These are phyloP conservation scores for Westerdykella ornata DNA, from an alignment of 2,329 filamentous ascomycete species.

Conservation along the genomic window DNA sequence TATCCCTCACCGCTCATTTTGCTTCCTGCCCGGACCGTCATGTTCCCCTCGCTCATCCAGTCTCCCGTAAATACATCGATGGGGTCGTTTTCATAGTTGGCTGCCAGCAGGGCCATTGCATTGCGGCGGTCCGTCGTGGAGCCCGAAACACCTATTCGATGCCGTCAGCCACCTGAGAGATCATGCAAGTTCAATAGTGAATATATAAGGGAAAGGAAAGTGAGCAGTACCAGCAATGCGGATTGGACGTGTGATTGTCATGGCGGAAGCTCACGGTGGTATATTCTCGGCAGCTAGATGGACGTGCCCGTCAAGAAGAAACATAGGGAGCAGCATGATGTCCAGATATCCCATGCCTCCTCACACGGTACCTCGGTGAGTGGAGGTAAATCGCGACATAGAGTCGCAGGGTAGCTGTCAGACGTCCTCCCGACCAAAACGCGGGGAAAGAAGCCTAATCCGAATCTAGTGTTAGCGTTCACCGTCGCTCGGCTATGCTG, in stretches of 20 bases:
- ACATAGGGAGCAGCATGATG: conserved; percentile 1
- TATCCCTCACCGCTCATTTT: conserved; percentile 17
- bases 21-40: conserved; percentile 22
- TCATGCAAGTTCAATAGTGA: neutral
- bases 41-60: conserved; percentile 30
- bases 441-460: conserved; percentile 9
- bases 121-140: conserved; percentile 28
- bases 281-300: neutral
- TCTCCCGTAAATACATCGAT: conserved; percentile 31
- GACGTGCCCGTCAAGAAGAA: neutral
- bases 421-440: conserved; percentile 1
- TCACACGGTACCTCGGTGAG: conserved; percentile 10
- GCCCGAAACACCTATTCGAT: conserved; percentile 23
- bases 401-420: conserved; percentile 17
- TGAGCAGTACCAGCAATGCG: conserved; percentile 16
- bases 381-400: conserved; percentile 1
- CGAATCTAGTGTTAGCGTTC: too few relatives aligned
- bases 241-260: conserved; percentile 14
- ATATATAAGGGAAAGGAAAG: neutral
- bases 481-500: too few relatives aligned
- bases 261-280: conserved; percentile 8
- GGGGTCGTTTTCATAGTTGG: conserved; percentile 22
- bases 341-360: neutral
- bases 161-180: neutral
- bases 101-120: conserved; percentile 26